phyloP scores from a whole-genome alignment of 2,329 filamentous ascomycete genomes.

The Aspergillus phoenicis region DNA sequence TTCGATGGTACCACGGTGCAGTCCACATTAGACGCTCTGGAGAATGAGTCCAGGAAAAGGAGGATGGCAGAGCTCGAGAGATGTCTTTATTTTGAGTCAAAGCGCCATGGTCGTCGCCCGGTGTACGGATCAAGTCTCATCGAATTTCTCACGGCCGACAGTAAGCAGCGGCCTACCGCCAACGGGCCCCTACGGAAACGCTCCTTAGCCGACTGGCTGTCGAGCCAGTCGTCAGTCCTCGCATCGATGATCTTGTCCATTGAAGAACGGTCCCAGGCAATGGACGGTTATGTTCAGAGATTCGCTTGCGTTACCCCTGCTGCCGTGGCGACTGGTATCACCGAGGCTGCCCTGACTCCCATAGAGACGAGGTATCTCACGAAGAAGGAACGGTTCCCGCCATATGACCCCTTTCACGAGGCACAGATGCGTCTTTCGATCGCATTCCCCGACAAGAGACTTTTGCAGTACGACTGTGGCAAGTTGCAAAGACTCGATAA shows the following conservation, averaged over 20 bases:
- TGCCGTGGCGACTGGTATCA: constrained; percentile 78
- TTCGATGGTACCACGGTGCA: constrained; percentile 69
- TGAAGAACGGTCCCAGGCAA: constrained; percentile 68
- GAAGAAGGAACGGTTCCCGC: constrained; percentile 54
- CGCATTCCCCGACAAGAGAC: constrained; percentile 91
- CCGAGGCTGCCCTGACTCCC: constrained; percentile 67
- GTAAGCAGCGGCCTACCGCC: constrained; percentile 61
- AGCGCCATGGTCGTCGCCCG: constrained; percentile 77
- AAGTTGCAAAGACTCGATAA: constrained; percentile 90
- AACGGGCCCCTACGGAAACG: constrained; percentile 63
- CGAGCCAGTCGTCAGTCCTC: constrained; percentile 62
- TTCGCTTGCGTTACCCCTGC: constrained; percentile 93
- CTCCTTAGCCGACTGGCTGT: constrained; percentile 73
- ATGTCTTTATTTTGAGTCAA: constrained; percentile 76
- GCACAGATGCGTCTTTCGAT: constrained; percentile 90
- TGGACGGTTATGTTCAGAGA: constrained; percentile 77
- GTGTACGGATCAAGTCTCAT: constrained; percentile 80
- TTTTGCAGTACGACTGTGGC: constrained; percentile 97
- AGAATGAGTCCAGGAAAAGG: constrained; percentile 69
- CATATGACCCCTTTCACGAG: constrained; percentile 85
- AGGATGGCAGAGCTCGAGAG: constrained; percentile 79
- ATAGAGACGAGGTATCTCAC: constrained; percentile 54
- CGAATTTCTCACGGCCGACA: constrained; percentile 69
- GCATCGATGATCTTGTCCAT: constrained; percentile 70
- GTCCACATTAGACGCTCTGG: constrained; percentile 71